Base-by-base conservation (phyloP, 2,329 filamentous ascomycete species). In the Neoascochyta sp. region DNA sequence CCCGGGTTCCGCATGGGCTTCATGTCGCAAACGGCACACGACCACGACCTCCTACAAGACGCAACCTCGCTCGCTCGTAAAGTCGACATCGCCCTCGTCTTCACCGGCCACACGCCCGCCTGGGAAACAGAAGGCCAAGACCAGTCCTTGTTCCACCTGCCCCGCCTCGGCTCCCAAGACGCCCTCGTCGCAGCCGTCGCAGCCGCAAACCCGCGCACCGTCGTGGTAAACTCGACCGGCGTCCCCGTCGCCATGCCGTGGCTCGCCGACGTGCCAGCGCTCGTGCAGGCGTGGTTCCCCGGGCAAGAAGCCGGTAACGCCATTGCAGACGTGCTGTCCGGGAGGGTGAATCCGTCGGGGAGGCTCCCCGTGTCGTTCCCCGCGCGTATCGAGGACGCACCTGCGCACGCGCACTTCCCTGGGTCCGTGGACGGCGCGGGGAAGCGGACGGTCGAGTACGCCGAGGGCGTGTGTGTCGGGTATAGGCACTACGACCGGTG, bases 151-250 rank as follows among this genome's bases (percentile, higher is more conserved):
- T 60, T 61, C 32, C 76, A 78, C 39, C 64, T 81, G 4, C 76
- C 78, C 5, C 52, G 51, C 9, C 19, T 74, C 67, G 24, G 74
- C 66, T 54, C 52, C 1, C 75, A 80, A 47, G 80, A 85, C 51
- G 71, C 73, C 20, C 70, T 86, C 4, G 83, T 90, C 47, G 57
- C 70, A 9, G 75, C 77, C 2, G 76, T 90, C 0, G 69, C 79
- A 4, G 70, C 70, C 0, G 81, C 71, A 1, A 88, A 89, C 57
- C 69, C 79, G 3, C 80, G 80, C 32, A 81, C 82, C 1, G 76
- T 78, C 1, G 76, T 92, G 2, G 80, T 89, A 2, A 78, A 86
- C 54, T 85, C 89, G 49, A 86, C 82, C 0, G 86, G 85, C 19
- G 86, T 83, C 0, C 84, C 85, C 0, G 73, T 84, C 10, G 72